Evolutionary conservation across 306 rosid species (phyloP), one percentile per base, ranked within the genome.

Genomic region (Dryas drummondii): DNA sequence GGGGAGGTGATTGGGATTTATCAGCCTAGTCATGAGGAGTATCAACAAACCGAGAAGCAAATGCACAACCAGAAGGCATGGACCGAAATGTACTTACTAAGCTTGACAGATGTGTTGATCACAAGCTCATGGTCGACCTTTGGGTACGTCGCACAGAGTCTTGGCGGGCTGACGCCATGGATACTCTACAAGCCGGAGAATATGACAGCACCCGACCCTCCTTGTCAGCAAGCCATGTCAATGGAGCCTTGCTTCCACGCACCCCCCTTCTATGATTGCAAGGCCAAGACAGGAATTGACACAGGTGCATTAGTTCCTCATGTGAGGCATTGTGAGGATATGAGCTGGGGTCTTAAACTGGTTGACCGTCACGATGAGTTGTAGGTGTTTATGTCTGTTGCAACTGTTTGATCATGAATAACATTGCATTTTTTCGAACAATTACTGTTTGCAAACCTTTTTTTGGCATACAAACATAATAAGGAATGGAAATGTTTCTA

Each of bases 321-420:
- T 49, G 93, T 90, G 32, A 88, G 80, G 81, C 93, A 90, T 68
- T 90, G 96, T 66, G 93, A 90, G 81, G 96, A 90, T 80, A 88
- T 90, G 93, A 88, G 93, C 45, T 90, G 93, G 96, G 96, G 96
- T 70, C 96, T 90, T 66, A 90, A 90, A 81, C 77, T 90, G 86
- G 90, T 85, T 9, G 84, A 88, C 77, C 27, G 22, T 44, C 73
- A 50, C 5, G 77, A 41, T 53, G 66, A 61, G 66, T 61, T 22
- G 7, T 78, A 81, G 47, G 55, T 67, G 6, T 46, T 63, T 61
- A 64, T 68, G 66, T 49, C 11, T 49, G 58, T 47, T 54, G 50
- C 41, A 49, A 44, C 51, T 67, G 3, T 66, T 69, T 55, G 68
- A 63, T 37, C 40, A 56, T 6, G 71, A 32, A 52, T 42, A 12